phyloP scores from a whole-genome alignment of 2,329 filamentous ascomycete species.

The Amesomyces nigricolor region DNA sequence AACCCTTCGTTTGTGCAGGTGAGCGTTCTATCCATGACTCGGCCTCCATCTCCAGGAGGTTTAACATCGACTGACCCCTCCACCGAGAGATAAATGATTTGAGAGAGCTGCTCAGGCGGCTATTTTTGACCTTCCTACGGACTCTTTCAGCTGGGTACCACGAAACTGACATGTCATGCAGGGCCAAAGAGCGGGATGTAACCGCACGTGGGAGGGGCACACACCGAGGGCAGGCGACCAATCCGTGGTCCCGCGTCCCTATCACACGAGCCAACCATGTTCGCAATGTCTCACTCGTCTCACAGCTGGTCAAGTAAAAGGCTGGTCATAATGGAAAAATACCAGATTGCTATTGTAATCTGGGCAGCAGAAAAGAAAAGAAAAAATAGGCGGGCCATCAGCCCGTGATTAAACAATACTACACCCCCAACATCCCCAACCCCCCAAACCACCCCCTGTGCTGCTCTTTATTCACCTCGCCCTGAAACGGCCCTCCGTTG shows the following conservation, averaged over 20 bases:
- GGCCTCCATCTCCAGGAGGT: not conserved
- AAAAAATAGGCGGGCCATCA: too few species aligned
- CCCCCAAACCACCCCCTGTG: too few species aligned
- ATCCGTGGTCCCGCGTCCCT: slow-evolving; percentile 3
- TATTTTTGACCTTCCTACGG: not conserved
- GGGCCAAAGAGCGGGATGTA: not conserved
- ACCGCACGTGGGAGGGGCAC: slow-evolving; percentile 6
- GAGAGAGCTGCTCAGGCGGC: too few species aligned
- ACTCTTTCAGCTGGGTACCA: not conserved
- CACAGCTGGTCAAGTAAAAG: not conserved
- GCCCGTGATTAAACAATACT: too few species aligned
- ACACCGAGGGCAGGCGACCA: slow-evolving; percentile 1
- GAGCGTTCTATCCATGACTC: not conserved
- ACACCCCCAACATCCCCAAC: too few species aligned
- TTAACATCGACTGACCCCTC: not conserved
- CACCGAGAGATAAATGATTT: not conserved
- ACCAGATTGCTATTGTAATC: too few species aligned
- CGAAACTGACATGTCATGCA: not conserved
- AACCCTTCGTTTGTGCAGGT: not conserved
- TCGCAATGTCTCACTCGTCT: not conserved
- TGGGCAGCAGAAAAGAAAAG: too few species aligned
- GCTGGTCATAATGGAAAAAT: not conserved
- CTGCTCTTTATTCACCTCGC: slow-evolving; percentile 16
- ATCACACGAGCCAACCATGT: not conserved
- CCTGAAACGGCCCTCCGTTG: slow-evolving; percentile 32